Evolutionary conservation across 176 grass and related monocot genomes (phyloP), one percentile per base, ranked within the genome.

Genomic region (Avena insularis): DNA sequence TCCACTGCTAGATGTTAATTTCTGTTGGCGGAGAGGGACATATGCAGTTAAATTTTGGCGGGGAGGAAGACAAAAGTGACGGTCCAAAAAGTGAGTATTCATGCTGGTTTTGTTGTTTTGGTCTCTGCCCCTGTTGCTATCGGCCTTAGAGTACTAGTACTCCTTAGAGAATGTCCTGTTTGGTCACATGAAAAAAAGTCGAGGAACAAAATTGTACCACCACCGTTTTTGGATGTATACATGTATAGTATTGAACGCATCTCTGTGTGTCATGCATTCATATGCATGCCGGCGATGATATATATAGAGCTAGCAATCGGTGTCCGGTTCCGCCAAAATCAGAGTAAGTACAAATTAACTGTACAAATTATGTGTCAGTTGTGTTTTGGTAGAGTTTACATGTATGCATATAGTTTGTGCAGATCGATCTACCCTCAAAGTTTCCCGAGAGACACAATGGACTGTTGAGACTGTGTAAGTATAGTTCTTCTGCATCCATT

Each of bases 91-190:
- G 59, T 69, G 47, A 51, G 60, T 74, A 5, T 87, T 33, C 25
- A 79, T 68, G 65, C 67, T 76, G 49, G n/a, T 60, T 75, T 87
- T 8, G 38, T 60, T 90, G 76, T 68, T 84, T 71, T 35, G n/a
- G 9, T 66, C 53, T 78, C 53, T 71, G 10, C 8, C 12, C 54
- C 8, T 27, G 63, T 86, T 86, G 79, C 62, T 90, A 63, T 61
- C 50, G 25, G 61, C 71, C 9, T 35, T 17, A 38, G 20, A 43
- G 73, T 53, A 31, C 14, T 77, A 29, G 29, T 29, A 54, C n/a
- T 12, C 50, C 19, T 57, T 80, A 20, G 46, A 70, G 40, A 61
- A 77, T 86, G 71, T 51, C 78, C 69, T 33, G 33, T 40, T 71
- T 71, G 79, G 63, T 79, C 27, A 40, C 19, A 80, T 11, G 31